Evolutionary conservation across 306 rosid genomes (phyloP), one percentile per base, ranked within the genome.

Genomic region (Chamaecrista fasciculata): DNA sequence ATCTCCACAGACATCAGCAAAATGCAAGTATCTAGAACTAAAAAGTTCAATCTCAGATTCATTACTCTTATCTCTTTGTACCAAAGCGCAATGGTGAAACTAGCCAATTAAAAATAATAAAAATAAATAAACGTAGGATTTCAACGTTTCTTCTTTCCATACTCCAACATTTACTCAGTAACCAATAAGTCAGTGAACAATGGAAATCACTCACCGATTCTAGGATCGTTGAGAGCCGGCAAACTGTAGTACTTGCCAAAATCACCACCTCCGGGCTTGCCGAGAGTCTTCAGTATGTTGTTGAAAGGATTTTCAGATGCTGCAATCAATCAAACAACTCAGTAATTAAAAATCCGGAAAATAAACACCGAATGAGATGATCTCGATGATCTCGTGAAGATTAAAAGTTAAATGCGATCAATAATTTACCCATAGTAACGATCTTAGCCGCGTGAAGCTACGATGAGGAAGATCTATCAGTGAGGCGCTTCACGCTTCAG

Each of bases 171-270:
- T 39, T 28, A 65, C 71, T 72, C 61, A 43, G 57, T 26, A 76
- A 79, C 6, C 57, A 69, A 55, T 18, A 69, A 69, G 21, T 18
- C 49, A 40, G 10, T 7, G 21, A 71, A 71, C 57, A 70, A 53
- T 4, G 19, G 6, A 47, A 75, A 48, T 23, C 43, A 85, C 83
- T 43, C 25, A 91, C 99, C 99, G 66, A 94, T 84, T 79, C 97
- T 79, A 4, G 95, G 90, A 89, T 94, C 99, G 62, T 84, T 81
- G 70, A 94, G 87, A 76, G 97, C 92, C 8, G 96, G 86, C 83
- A 94, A 82, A 83, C 97, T 94, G 66, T 82, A 90, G 84, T 88
- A 91, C 55, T 84, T 87, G n/a, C 99, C 99, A 31, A 94, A 88
- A 53, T 83, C 88, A 40, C 92, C 96, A 33, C 89, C 97, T 21